phyloP scores from a whole-genome alignment of 495 filamentous ascomycete genomes.

The Alectoria sarmentosa region DNA sequence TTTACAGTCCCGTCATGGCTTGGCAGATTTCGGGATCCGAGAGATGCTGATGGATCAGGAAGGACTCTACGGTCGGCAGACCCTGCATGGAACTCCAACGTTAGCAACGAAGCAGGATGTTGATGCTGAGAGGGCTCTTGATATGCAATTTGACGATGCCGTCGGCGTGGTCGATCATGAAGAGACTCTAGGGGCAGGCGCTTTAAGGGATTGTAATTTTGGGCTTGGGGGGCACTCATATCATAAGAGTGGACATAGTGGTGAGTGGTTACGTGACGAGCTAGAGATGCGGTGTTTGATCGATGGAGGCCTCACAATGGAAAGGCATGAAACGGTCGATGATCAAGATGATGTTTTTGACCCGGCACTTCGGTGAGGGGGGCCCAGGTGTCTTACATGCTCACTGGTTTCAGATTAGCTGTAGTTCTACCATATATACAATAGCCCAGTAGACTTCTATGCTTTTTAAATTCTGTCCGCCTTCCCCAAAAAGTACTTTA shows the following conservation, averaged over 20 bases:
- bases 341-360: conserved; percentile 18
- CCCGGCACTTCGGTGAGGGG: conserved; percentile 16
- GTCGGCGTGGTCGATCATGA: background rate
- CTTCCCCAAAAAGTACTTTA: background rate
- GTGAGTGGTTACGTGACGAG: conserved; percentile 22
- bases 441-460: background rate
- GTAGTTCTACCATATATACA: background rate
- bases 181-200: background rate
- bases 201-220: background rate
- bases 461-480: background rate
- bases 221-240: conserved; percentile 10
- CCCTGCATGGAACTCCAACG: conserved; percentile 4
- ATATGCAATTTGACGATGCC: conserved; percentile 12
- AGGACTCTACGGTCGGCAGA: conserved; percentile 17
- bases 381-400: background rate
- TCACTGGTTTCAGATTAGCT: background rate
- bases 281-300: conserved; percentile 21
- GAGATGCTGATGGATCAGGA: conserved; percentile 38
- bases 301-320: conserved; percentile 15
- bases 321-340: background rate
- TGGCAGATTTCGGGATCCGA: conserved; percentile 44
- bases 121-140: conserved; percentile 14
- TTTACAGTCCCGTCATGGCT: conserved; percentile 47
- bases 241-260: background rate
- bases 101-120: conserved; percentile 14